Conservation (phyloP, 2,329 filamentous ascomycete genomes). For the Microdochium trichocladiopsis region DNA sequence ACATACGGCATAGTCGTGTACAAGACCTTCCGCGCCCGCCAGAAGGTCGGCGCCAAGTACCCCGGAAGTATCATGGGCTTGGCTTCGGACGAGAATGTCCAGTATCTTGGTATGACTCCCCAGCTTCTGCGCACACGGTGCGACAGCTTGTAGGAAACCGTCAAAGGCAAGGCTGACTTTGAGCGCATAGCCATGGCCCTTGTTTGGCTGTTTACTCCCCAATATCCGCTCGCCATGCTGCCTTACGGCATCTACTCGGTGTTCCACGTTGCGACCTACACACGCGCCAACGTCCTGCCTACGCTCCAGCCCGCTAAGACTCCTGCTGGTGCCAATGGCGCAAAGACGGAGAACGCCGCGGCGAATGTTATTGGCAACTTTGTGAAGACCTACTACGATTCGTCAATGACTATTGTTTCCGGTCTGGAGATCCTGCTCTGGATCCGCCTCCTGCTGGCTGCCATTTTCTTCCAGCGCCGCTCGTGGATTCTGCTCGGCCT, state of each 20-base stretch:
- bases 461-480: conserved; percentile 80
- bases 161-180: conserved; percentile 8
- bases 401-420: conserved; percentile 89
- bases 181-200: conserved; percentile 70
- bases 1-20: conserved; percentile 99
- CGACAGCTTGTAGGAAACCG: no score
- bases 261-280: conserved; percentile 98
- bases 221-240: conserved; percentile 83
- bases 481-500: conserved; percentile 81
- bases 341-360: conserved; percentile 54
- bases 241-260: conserved; percentile 96
- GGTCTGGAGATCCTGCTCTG: conserved; percentile 82
- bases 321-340: conserved; percentile 44
- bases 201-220: conserved; percentile 87
- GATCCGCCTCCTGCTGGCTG: conserved; percentile 73
- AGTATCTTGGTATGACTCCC: conserved; percentile 70
- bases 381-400: conserved; percentile 96
- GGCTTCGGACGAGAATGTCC: conserved; percentile 87
- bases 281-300: conserved; percentile 86
- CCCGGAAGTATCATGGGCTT: conserved; percentile 57
- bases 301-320: conserved; percentile 65
- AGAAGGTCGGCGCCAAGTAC: conserved; percentile 62
- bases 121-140: no score
- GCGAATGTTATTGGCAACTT: conserved; percentile 84
- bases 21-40: conserved; percentile 86